Evolutionary conservation across 768 basidiomycete genomes (phyloP), one percentile per base, ranked within the genome.

Genomic region (Suillus spraguei): DNA sequence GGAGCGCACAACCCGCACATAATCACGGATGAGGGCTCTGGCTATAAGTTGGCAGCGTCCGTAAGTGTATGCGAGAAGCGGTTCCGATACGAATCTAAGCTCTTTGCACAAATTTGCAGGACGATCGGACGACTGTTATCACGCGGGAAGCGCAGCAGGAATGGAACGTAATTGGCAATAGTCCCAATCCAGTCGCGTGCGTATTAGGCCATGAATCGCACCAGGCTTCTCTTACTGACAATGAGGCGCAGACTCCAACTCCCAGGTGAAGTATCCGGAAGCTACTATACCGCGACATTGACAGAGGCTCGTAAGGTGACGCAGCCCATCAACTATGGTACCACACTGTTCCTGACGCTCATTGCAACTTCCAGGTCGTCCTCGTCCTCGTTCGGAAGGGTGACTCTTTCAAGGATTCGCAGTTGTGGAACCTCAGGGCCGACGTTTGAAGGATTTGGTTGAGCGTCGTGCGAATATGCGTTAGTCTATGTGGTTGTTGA

Each of bases 121-220:
- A 1, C 7, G 9, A 1, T 0, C 0, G 4, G 11, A 22, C 2
- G 10, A n/a, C n/a, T 0, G 22, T 22, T 22, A 1, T 47, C 46
- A 22, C n/a, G n/a, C n/a, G n/a, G n/a, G n/a, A n/a, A n/a, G n/a
- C n/a, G n/a, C n/a, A n/a, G n/a, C n/a, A n/a, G n/a, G n/a, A n/a
- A n/a, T n/a, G n/a, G n/a, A n/a, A n/a, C n/a, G n/a, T n/a, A n/a
- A n/a, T n/a, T n/a, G n/a, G n/a, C n/a, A n/a, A n/a, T n/a, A n/a
- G n/a, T n/a, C n/a, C n/a, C n/a, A 20, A 7, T 1, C 1, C 4
- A 4, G 22, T 47, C 1, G 46, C 5, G 46, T 47, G 46, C 46
- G 47, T 49, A 24, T 24, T 4, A 16, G 24, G 24, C 14, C n/a
- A 2, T 24, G 4, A 11, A n/a, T n/a, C 44, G n/a, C 0, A 44